Conservation (phyloP, 192 early-diverging fungal species). For the Bifiguratus adelaidae region DNA sequence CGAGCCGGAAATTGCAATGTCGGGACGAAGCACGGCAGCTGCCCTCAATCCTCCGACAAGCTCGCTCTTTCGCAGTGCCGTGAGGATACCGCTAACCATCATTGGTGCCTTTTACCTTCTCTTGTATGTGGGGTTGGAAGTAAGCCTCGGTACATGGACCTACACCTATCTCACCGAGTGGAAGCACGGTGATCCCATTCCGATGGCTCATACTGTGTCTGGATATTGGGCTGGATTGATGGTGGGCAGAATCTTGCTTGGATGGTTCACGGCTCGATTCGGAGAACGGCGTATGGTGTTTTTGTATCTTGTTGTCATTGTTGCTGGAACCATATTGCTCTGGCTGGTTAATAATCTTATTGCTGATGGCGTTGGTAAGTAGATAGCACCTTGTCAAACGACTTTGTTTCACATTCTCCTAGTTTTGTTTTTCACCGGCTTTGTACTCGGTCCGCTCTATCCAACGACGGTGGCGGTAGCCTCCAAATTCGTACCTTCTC, state of each 20-base stretch:
- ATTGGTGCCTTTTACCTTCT: slow-evolving; percentile 14
- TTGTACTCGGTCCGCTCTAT: slow-evolving; percentile 15
- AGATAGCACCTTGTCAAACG: too few relatives aligned
- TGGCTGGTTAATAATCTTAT: background rate
- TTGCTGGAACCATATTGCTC: background rate
- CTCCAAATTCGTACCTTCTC: slow-evolving; percentile 11
- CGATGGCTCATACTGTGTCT: slow-evolving; percentile 8
- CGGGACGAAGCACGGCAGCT: slow-evolving; percentile 2
- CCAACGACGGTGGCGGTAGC: slow-evolving; percentile 9
- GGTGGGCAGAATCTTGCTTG: slow-evolving; percentile 12
- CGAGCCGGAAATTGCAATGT: background rate
- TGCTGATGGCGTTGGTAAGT: slow-evolving; percentile 2
- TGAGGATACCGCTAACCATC: too few relatives aligned
- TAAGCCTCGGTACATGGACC: slow-evolving; percentile 13
- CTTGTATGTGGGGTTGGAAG: slow-evolving; percentile 15
- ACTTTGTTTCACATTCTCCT: too few relatives aligned
- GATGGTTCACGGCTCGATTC: slow-evolving; percentile 6
- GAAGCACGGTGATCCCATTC: slow-evolving; percentile 4
- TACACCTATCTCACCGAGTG: slow-evolving; percentile 13
- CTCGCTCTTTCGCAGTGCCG: background rate
- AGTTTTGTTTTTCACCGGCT: slow-evolving; percentile 7
- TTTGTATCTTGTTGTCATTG: slow-evolving; percentile 5
- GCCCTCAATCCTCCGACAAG: background rate
- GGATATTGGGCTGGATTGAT: slow-evolving; percentile 15
- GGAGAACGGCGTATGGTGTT: slow-evolving; percentile 16